Evolutionary conservation across 495 filamentous ascomycete genomes (phyloP).

Genomic region (Xylaria longipes): DNA sequence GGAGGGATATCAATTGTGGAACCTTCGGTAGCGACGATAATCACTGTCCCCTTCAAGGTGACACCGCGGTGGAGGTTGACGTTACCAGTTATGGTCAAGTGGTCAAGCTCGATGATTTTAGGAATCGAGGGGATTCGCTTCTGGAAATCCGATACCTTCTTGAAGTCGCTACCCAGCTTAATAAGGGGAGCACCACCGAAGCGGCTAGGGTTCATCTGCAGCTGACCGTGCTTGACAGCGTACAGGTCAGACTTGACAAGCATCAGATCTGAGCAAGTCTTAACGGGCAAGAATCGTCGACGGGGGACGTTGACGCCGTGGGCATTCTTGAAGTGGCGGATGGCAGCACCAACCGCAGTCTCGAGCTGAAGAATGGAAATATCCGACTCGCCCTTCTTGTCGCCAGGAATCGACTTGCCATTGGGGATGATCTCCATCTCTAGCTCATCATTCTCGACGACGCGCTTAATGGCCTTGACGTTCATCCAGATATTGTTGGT

Average conservation of each 20-base stretch:
- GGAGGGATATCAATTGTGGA: constrained; percentile 98
- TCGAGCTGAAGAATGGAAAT: constrained; percentile 97
- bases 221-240: constrained; percentile 98
- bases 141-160: constrained; percentile 99
- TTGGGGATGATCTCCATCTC: constrained; percentile 99
- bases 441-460: constrained; percentile 97
- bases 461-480: constrained; percentile 95
- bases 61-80: constrained; percentile 97
- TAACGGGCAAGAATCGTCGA: constrained; percentile 97
- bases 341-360: constrained; percentile 97
- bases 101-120: constrained; percentile 97
- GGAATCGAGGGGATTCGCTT: constrained; percentile 95
- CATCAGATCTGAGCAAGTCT: constrained; percentile 99
- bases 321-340: constrained; percentile 97
- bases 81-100: constrained; percentile 94
- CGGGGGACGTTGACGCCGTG: constrained; percentile 99
- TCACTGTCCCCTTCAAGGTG: constrained; percentile 97
- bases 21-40: constrained; percentile 97
- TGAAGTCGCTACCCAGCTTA: constrained; percentile 99
- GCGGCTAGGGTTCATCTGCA: constrained; percentile 92
- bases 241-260: constrained; percentile 99
- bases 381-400: constrained; percentile 99
- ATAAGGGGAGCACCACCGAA: constrained; percentile 99
- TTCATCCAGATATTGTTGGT: constrained; percentile 99
- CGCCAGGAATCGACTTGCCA: constrained; percentile 95